Percentiles rank a stretch among this genome's conserved stretches.
phyloP scores from a whole-genome alignment of 176 grass and related monocot genomes.

The Oryza officinalis region DNA sequence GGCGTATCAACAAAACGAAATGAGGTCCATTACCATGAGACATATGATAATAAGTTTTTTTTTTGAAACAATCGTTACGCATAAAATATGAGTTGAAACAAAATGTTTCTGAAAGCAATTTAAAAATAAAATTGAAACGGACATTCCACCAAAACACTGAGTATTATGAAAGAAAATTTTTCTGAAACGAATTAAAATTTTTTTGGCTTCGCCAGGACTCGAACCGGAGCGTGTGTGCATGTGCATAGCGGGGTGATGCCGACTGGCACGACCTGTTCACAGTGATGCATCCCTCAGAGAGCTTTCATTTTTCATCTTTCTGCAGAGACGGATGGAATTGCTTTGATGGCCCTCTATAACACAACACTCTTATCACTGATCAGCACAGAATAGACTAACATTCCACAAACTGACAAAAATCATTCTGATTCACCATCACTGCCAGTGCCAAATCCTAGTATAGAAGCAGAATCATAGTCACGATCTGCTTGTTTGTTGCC shows the following conservation, averaged over 20 bases:
- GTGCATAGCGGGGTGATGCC: not conserved
- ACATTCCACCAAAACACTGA: no score
- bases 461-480: not conserved
- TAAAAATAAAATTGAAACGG: no score
- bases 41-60: no score
- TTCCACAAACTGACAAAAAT: not conserved
- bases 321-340: not conserved
- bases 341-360: not conserved
- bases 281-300: not conserved
- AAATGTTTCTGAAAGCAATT: no score
- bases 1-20: no score
- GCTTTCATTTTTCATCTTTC: not conserved
- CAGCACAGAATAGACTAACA: not conserved
- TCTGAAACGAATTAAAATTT: no score
- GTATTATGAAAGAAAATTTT: no score
- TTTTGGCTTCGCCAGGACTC: no score
- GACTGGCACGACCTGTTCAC: not conserved
- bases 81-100: no score
- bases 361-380: not conserved
- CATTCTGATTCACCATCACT: not conserved
- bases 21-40: no score
- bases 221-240: not conserved
- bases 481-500: not conserved
- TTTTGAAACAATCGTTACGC: no score
- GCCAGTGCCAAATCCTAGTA: not conserved